These are phyloP conservation scores for Camelina neglecta DNA, from an alignment of 345 rosid species.

Conservation along the genomic window DNA sequence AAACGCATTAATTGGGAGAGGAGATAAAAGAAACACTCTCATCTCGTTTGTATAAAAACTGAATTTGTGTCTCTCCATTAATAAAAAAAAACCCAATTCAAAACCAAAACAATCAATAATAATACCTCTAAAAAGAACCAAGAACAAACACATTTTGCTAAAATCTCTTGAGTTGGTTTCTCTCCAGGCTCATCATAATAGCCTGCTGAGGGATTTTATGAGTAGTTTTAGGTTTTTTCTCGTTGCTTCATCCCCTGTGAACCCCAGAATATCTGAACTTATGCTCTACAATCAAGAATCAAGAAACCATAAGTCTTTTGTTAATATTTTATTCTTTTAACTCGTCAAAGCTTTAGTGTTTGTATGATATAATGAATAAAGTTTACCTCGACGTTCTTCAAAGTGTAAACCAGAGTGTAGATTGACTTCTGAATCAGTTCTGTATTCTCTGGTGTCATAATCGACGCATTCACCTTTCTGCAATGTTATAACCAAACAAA, in stretches of 20 bases:
- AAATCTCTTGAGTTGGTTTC: too few species aligned
- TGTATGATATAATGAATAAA: neutral
- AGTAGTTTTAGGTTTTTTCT: constrained; percentile 85
- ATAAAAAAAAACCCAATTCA: neutral
- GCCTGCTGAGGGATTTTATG: constrained; percentile 94
- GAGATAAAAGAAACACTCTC: neutral
- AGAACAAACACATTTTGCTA: constrained; percentile 17
- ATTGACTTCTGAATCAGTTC: constrained; percentile 86
- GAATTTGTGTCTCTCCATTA: constrained; percentile 16
- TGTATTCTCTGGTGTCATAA: constrained; percentile 93
- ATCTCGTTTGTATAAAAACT: constrained; percentile 29
- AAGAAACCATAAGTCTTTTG: constrained; percentile 7
- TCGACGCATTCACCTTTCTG: constrained; percentile 76
- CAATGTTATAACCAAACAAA: neutral
- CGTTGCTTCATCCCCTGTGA: constrained; percentile 97
- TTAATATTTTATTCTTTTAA: neutral
- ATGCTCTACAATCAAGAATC: constrained; percentile 63
- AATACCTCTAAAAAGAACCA: neutral
- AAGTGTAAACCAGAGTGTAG: constrained; percentile 78
- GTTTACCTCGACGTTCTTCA: constrained; percentile 93
- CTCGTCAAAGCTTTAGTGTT: neutral
- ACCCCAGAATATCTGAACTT: constrained; percentile 95
- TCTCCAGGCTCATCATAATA: constrained; percentile 53
- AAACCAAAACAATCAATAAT: neutral
- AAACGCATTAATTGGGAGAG: constrained; percentile 24